These are phyloP conservation scores for Corylus avellana DNA, from an alignment of 306 rosid species.

Conservation along the genomic window DNA sequence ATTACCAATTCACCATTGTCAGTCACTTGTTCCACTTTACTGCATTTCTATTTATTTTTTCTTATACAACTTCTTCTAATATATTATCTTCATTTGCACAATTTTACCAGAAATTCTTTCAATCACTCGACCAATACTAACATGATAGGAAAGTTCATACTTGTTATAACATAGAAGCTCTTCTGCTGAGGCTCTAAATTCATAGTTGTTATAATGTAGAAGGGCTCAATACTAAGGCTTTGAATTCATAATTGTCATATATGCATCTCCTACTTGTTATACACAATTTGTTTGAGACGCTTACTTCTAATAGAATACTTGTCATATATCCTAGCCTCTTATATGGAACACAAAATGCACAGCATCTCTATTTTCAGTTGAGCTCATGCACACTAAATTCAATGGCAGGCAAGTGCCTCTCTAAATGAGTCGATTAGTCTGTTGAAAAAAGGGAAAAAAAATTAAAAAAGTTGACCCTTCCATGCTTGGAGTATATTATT, in stretches of 20 bases:
- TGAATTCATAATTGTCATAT: background rate
- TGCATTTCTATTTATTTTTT: background rate
- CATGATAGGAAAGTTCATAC: background rate
- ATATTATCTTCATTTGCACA: background rate
- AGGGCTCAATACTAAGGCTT: background rate
- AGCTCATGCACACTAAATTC: background rate
- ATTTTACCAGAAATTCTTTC: background rate
- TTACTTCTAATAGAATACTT: background rate
- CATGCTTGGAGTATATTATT: background rate
- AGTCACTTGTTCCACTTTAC: background rate
- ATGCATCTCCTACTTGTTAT: background rate
- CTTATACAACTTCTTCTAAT: background rate
- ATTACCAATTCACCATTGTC: background rate
- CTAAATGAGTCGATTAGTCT: background rate
- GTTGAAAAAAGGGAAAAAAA: background rate
- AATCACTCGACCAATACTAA: background rate
- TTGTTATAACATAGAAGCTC: no score
- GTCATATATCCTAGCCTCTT: background rate
- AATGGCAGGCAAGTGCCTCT: background rate
- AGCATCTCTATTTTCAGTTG: background rate
- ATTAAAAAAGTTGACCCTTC: background rate
- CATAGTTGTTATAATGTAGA: background rate
- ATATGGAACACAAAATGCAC: background rate
- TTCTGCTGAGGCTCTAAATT: no score
- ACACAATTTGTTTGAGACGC: background rate